Evolutionary conservation across 2,329 filamentous ascomycete species (phyloP).

Genomic region (Verticillium klebahnii): DNA sequence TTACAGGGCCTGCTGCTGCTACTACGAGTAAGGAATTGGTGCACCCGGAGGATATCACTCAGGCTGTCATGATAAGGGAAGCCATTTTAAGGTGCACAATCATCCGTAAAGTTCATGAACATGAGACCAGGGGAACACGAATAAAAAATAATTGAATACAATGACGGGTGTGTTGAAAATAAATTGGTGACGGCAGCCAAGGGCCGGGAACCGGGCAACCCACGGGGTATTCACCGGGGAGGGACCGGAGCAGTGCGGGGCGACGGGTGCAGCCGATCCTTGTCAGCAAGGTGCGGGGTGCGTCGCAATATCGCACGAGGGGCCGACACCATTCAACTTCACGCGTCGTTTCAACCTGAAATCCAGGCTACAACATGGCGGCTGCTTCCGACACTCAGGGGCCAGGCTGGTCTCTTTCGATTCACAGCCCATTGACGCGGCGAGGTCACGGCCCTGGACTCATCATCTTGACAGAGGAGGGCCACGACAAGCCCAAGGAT

Average conservation of each 20-base stretch:
- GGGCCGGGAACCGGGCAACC: too few relatives aligned
- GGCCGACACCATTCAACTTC: not conserved
- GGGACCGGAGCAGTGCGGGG: not conserved
- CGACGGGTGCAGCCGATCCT: not conserved
- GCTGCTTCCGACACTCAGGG: not conserved
- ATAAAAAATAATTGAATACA: too few relatives aligned
- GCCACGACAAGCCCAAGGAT: not conserved
- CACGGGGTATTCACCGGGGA: not conserved
- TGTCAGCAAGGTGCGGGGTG: not conserved
- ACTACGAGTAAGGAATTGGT: too few relatives aligned
- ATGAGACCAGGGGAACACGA: too few relatives aligned
- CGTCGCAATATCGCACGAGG: not conserved
- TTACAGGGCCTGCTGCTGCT: too few relatives aligned
- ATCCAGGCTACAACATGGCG: not conserved
- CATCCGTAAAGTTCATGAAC: too few relatives aligned
- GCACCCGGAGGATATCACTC: too few relatives aligned
- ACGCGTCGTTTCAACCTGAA: not conserved
- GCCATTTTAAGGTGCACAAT: too few relatives aligned
- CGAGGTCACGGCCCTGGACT: slow-evolving; percentile 27
- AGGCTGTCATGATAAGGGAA: too few relatives aligned
- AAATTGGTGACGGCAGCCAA: not conserved
- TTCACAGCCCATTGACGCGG: slow-evolving; percentile 22
- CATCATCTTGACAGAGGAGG: slow-evolving; percentile 18
- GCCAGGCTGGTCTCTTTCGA: slow-evolving; percentile 4
- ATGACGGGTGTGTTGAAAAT: too few relatives aligned